Evolutionary conservation across 768 basidiomycete genomes (phyloP), one percentile per base, ranked within the genome.

Genomic region (Tricholomella constricta): DNA sequence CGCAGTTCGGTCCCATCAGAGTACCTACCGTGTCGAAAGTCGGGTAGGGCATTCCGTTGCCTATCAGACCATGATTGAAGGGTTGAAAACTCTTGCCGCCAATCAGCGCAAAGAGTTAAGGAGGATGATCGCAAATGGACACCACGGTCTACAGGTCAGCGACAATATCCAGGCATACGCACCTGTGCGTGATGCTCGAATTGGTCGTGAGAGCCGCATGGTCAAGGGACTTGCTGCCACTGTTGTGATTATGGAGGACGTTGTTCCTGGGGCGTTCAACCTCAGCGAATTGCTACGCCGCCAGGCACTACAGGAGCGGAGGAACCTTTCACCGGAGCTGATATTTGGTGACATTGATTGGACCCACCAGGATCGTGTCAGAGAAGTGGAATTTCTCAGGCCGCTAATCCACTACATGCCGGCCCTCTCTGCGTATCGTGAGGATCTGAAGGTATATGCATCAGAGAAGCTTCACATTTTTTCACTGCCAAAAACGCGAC

Each of bases 121-220:
- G 37, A 1, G 36, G 43, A 31, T 44, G 36, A 20, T 19, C 22
- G 42, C 17, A 29, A 14, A 7, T 29, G 42, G 42, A 4, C 42
- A n/a, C 4, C 42, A 43, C 19, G 11, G 6, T 17, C 11, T 23
- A 5, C 19, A 20, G 17, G 56, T 61, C 29, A 48, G 44, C 22
- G 56, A 61, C 37, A 61, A 61, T 55, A 41, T 61, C 17, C 59
- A 61, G 31, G 32, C 53, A 1, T 58, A 55, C 20, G 22, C 35
- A 31, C 49, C 42, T 23, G 25, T 52, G 45, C 40, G 53, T 15
- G 56, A 57, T n/a, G 48, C 45, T 31, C 37, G 56, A 1, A 51
- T 57, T 45, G 56, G 59, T 1, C 15, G 34, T n/a, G 50, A 54
- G 36, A 61, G 48, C 20, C 38, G 22, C 4, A 51, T 58, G 49